These are phyloP conservation scores for Phytomonas francai DNA, from an alignment of 208 protist genomes.

Conservation along the genomic window DNA sequence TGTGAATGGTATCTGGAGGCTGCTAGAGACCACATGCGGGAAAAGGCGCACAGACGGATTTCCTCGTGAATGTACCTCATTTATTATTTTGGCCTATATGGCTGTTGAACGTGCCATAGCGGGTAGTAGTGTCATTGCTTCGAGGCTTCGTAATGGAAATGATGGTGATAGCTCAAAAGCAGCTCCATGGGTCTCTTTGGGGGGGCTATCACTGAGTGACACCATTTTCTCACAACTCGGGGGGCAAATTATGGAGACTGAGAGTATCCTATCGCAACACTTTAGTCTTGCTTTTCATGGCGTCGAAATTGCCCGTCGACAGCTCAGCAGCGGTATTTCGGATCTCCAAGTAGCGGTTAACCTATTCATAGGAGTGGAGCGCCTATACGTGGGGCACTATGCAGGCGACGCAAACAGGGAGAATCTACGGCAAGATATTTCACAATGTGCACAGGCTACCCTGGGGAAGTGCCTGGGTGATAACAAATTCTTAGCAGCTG, in stretches of 20 bases:
- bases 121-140: background rate
- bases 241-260: background rate
- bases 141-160: background rate
- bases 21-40: slow-evolving; percentile 48
- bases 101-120: background rate
- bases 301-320: slow-evolving; percentile 24
- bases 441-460: slow-evolving; percentile 18
- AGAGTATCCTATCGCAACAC: slow-evolving; percentile 11
- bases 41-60: slow-evolving; percentile 45
- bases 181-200: background rate
- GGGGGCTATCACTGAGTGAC: background rate
- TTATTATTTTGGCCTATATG: slow-evolving; percentile 41
- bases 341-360: slow-evolving; percentile 40
- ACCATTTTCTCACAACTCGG: background rate
- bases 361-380: slow-evolving; percentile 22
- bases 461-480: slow-evolving; percentile 22
- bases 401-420: background rate
- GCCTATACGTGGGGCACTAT: slow-evolving; percentile 25
- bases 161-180: background rate
- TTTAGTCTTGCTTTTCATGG: slow-evolving; percentile 30
- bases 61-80: slow-evolving; percentile 25
- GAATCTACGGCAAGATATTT: slow-evolving; percentile 13
- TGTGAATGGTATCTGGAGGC: slow-evolving; percentile 27
- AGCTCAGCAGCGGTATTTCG: slow-evolving; percentile 22
- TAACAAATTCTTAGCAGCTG: background rate